Percentiles rank a stretch among this genome's conserved stretches.
Conservation (phyloP, 441 rosid genomes). For the Cnidoscolus chayamansa region DNA sequence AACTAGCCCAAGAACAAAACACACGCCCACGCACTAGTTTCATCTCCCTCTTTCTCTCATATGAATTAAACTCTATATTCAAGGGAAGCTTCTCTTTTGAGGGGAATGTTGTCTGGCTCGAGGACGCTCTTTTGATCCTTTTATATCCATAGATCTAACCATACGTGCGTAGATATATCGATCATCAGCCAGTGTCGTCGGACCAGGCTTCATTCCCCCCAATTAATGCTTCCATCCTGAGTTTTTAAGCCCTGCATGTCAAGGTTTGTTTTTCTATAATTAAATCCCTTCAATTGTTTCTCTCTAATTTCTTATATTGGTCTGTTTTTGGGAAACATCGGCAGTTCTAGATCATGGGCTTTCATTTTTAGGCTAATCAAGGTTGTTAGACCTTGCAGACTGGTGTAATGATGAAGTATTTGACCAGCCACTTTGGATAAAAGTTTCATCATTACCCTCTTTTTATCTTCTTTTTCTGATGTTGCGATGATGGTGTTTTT, state of each 20-base stretch:
- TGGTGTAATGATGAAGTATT: slow-evolving; percentile 68
- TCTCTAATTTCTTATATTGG: background rate
- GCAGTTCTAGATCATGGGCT: slow-evolving; percentile 23
- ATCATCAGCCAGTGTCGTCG: slow-evolving; percentile 54
- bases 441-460: slow-evolving; percentile 57
- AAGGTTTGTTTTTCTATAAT: slow-evolving; percentile 32
- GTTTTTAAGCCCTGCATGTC: slow-evolving; percentile 14
- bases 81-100: slow-evolving; percentile 51
- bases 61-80: background rate
- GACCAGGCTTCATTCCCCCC: slow-evolving; percentile 99
- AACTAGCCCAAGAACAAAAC: slow-evolving; percentile 15
- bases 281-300: background rate
- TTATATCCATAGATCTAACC: slow-evolving; percentile 10
- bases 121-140: slow-evolving; percentile 46
- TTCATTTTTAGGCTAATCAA: slow-evolving; percentile 26
- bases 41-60: too few relatives aligned
- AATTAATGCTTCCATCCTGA: slow-evolving; percentile 48
- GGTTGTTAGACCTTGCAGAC: slow-evolving; percentile 39
- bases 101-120: slow-evolving; percentile 99
- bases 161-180: background rate
- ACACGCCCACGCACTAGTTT: background rate
- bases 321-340: slow-evolving; percentile 10
- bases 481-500: slow-evolving; percentile 46
- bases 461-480: slow-evolving; percentile 27
- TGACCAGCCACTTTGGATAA: slow-evolving; percentile 39